Evolutionary conservation across 805 yeast species (phyloP).

Genomic region (Metschnikowia lachancei): DNA sequence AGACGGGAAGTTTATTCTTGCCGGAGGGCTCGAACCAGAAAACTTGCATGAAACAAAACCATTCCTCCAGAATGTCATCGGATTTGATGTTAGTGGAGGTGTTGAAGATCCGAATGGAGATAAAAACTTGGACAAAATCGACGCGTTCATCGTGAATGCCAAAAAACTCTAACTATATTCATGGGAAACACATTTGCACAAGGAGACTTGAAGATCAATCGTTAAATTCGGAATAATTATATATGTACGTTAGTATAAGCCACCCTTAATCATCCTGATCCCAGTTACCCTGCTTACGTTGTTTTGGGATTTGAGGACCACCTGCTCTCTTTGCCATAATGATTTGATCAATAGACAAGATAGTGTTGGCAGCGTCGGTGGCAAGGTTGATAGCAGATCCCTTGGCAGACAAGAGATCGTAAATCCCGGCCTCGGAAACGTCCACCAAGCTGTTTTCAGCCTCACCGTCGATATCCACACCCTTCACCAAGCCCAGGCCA

Average conservation of each 20-base stretch:
- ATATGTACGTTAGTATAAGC: background rate
- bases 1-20: conserved; percentile 55
- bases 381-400: conserved; percentile 88
- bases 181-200: background rate
- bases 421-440: conserved; percentile 64
- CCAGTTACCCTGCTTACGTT: conserved; percentile 91
- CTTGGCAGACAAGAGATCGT: conserved; percentile 77
- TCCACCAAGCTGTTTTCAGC: conserved; percentile 65
- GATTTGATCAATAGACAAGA: conserved; percentile 90
- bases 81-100: conserved; percentile 95
- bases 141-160: conserved; percentile 55
- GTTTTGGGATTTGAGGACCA: conserved; percentile 87
- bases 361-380: conserved; percentile 90
- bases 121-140: conserved; percentile 68
- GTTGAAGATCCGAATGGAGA: conserved; percentile 71
- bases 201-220: background rate
- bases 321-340: conserved; percentile 99
- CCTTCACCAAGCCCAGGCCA: conserved; percentile 53
- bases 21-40: conserved; percentile 84
- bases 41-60: conserved; percentile 58
- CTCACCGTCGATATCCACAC: conserved; percentile 70
- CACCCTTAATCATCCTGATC: conserved; percentile 74
- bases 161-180: conserved; percentile 16
- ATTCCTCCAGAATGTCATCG: conserved; percentile 60
- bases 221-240: conserved; percentile 1